Conservation (phyloP, 495 filamentous ascomycete species). For the Xanthoparmelia taractica region DNA sequence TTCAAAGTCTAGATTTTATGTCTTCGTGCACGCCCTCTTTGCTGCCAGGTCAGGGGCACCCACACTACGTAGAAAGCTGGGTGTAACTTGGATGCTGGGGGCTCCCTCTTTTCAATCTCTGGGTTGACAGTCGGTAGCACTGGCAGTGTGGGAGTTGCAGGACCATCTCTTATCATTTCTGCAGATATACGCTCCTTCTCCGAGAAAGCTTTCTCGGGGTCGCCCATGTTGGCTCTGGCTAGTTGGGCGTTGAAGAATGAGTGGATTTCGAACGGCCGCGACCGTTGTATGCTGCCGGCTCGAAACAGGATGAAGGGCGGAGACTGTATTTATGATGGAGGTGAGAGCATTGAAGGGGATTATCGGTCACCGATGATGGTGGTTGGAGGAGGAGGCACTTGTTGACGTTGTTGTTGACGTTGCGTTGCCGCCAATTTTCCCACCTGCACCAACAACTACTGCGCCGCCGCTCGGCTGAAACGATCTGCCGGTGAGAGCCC, state of each 20-base stretch:
- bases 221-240: slow-evolving; percentile 48
- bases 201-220: slow-evolving; percentile 40
- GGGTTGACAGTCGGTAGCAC: slow-evolving; percentile 75
- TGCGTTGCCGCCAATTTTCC: not conserved
- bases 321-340: not conserved
- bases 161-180: slow-evolving; percentile 29
- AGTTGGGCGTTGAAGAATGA: slow-evolving; percentile 44
- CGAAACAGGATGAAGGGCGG: slow-evolving; percentile 21
- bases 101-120: slow-evolving; percentile 56
- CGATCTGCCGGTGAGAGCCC: no score
- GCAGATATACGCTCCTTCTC: slow-evolving; percentile 73
- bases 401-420: not conserved
- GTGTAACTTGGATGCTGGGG: slow-evolving; percentile 60
- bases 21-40: not conserved
- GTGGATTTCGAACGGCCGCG: slow-evolving; percentile 46
- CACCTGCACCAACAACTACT: not conserved
- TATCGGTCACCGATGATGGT: not conserved
- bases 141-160: slow-evolving; percentile 56
- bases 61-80: slow-evolving; percentile 85
- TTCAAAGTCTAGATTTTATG: not conserved
- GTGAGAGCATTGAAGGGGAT: not conserved
- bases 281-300: slow-evolving; percentile 16
- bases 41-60: slow-evolving; percentile 30
- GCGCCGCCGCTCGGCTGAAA: not conserved
- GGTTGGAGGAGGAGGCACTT: not conserved